phyloP scores from a whole-genome alignment of 305 asterid genomes.

The Galium porrigens region DNA sequence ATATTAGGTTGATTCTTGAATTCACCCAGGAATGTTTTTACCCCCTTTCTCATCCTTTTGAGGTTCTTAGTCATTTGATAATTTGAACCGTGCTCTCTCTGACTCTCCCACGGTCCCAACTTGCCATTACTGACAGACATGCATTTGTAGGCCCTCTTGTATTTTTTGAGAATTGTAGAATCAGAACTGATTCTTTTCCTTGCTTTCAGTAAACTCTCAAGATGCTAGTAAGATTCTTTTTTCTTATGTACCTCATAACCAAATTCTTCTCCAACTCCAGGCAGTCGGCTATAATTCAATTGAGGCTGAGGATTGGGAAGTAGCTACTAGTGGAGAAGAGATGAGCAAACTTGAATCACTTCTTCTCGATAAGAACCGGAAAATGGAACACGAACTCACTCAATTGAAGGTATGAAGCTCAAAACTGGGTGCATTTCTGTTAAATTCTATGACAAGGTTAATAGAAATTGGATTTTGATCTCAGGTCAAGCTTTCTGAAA shows the following conservation, averaged over 20 bases:
- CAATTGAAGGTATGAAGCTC: slow-evolving; percentile 51
- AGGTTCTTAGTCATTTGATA: background rate
- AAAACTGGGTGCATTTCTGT: background rate
- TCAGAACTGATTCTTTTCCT: background rate
- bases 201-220: slow-evolving; percentile 6
- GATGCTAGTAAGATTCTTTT: background rate
- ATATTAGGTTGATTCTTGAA: background rate
- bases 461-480: slow-evolving; percentile 13
- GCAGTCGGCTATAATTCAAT: slow-evolving; percentile 98
- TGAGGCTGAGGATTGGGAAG: slow-evolving; percentile 99
- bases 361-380: slow-evolving; percentile 94
- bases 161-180: background rate
- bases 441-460: background rate
- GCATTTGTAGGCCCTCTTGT: background rate
- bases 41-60: background rate
- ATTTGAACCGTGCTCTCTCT: background rate
- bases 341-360: slow-evolving; percentile 92
- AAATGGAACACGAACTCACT: slow-evolving; percentile 95
- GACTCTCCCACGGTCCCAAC: background rate
- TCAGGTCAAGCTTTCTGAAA: slow-evolving; percentile 80
- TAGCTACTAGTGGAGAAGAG: slow-evolving; percentile 93
- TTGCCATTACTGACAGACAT: background rate
- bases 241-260: background rate
- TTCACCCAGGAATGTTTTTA: background rate
- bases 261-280: slow-evolving; percentile 24